Evolutionary conservation across 2,329 filamentous ascomycete species (phyloP), one percentile per base, ranked within the genome.

Genomic region (Penicillium sp.): DNA sequence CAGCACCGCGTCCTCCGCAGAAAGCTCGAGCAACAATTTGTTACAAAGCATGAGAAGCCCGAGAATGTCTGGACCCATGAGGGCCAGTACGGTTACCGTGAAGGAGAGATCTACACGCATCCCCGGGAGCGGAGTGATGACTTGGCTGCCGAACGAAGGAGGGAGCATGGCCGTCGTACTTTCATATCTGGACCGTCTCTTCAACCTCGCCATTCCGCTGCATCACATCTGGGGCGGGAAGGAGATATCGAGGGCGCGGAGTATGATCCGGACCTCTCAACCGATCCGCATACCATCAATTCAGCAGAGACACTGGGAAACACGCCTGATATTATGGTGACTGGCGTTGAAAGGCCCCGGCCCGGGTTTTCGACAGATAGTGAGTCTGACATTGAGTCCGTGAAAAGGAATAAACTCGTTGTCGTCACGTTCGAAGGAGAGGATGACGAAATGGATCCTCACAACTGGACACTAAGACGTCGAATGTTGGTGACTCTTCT

Each of bases 361-460:
- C 63, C 60, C n/a, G 60, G 56, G 16, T 39, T 37, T 15, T 9
- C 31, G 5, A n/a, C 25, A 10, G 50, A 31, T 21, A 54, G 31
- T 35, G 48, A 37, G 2, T 25, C 45, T n/a, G 46, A 54, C 18
- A 38, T 54, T 16, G 51, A 64, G 58, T 21, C 56, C 45, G 16
- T 23, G 68, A 72, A 35, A 60, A 64, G 66, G 63, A 63, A 67
- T 63, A 54, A 70, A 67, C 3, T 79, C 31, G 72, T 75, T 39
- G 63, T 78, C 2, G 75, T 78, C 16, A 70, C 67, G 12, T 77
- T 69, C 57, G 72, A 75, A 31, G 70, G 66, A 1, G 70, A 70
- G 2, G 60, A 69, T n/a, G 77, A 80, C 55, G 67, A 67, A 1
- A 58, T 76, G n/a, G 73, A 79, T 52, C 78, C 79, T 16, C 72